Base-by-base conservation (phyloP, 169 alveolate genomes). In the Eimeria necatrix region DNA sequence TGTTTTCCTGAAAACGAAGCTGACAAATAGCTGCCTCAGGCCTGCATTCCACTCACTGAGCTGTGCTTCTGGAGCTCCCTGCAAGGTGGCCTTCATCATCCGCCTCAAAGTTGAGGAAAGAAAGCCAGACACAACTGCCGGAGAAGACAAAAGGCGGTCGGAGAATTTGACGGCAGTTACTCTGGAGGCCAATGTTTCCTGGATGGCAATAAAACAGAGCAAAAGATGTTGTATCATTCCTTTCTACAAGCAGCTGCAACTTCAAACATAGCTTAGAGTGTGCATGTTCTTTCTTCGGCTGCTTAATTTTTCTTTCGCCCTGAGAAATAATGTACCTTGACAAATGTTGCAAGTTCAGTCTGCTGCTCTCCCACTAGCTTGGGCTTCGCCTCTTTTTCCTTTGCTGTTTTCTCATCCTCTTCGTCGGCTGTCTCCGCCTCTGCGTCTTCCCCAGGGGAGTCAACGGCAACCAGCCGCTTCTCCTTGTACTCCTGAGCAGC, bases 111-210 rank as follows among this genome's bases (percentile, higher is more conserved):
- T 97, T n/a, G 98, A 95, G 9, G 98, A 97, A 60, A 97, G 96
- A 93, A 97, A 97, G 41, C 98, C 98, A 8, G 98, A 97, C 91
- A 97, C 98, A 10, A 98, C 98, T 4, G 99, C 99, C 9, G 99
- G 99, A 4, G 98, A 96, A 93, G 95, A 95, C 80, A 97, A 97
- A 70, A 98, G 97, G 7, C 99, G 96, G 48, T 97, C 98, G 52
- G 98, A 97, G 95, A 98, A 98, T 96, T 98, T 98, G 51, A 98
- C 98, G 60, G 96, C 97, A 41, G 96, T 95, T 52, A 97, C 98
- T 87, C 97, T 95, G 51, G 95, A 32, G 1, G 97, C 98, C 80
- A 97, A 93, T 9, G 96, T 96, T 32, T 83, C 88, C 96, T 96
- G 96, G 26, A 89, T 48, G 3, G 6, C 24, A 49, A 71, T n/a